phyloP scores from a whole-genome alignment of 768 basidiomycete species.

The Gyrodon lividus region DNA sequence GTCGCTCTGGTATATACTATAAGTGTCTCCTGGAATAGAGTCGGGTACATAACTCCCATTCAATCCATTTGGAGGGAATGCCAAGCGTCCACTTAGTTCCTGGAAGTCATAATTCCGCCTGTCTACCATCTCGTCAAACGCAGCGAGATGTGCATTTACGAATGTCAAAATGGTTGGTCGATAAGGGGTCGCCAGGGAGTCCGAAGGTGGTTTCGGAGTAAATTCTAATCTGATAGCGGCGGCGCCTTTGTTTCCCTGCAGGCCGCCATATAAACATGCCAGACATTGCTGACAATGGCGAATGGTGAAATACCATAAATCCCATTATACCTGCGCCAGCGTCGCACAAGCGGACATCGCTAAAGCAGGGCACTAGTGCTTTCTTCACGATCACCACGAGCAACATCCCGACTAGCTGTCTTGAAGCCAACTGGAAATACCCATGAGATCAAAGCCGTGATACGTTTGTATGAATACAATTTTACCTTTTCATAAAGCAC shows the following conservation, averaged over 20 bases:
- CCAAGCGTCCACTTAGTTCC: slow-evolving; percentile 59
- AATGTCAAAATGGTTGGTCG: slow-evolving; percentile 60
- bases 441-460: background rate
- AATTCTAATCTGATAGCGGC: slow-evolving; percentile 64
- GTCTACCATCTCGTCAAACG: slow-evolving; percentile 77
- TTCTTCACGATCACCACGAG: slow-evolving; percentile 66
- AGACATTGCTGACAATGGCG: background rate
- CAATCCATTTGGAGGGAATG: slow-evolving; percentile 41
- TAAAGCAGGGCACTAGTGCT: slow-evolving; percentile 46
- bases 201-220: slow-evolving; percentile 38
- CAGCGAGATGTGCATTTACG: slow-evolving; percentile 81
- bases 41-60: slow-evolving; percentile 3
- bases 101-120: slow-evolving; percentile 73
- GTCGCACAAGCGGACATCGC: slow-evolving; percentile 47
- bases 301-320: slow-evolving; percentile 54
- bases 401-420: slow-evolving; percentile 84
- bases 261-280: background rate
- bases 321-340: slow-evolving; percentile 79
- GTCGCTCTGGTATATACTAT: slow-evolving; percentile 59
- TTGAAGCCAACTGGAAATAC: slow-evolving; percentile 58
- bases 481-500: slow-evolving; percentile 65
- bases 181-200: slow-evolving; percentile 19
- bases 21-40: background rate
- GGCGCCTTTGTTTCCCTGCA: slow-evolving; percentile 82
- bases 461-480: background rate